Base-by-base conservation (phyloP, 441 rosid genomes). In the Capsella rubella region DNA sequence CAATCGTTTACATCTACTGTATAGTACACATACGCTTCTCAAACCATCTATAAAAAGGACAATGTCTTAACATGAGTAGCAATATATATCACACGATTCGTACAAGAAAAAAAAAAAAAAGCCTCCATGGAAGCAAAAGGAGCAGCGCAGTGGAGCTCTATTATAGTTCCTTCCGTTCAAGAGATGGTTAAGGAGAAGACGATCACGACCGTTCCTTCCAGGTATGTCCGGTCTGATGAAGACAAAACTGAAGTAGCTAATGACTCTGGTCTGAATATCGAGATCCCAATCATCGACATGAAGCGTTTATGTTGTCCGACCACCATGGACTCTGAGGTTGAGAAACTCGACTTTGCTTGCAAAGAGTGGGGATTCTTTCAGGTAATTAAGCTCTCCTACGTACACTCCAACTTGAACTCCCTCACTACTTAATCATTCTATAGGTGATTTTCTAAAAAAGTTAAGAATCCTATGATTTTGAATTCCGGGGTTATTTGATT, bases 291-390 rank as follows among this genome's bases (percentile, higher is more conserved):
- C 27, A 75, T 85, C 18, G 82, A 82, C 34, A 32, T 84, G 80
- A 40, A 81, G 13, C 57, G 35, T 14, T 25, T 84, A 60, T 64
- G 78, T 31, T 80, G 71, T 59, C 32, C 51, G 39, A 73, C 75
- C 40, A 16, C 60, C 10, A 34, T 67, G 78, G 75, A 78, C 27
- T 79, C 81, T 3, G 83, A 84, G 59, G 35, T 85, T 66, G 12
- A 60, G 67, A 87, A 78, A 56, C 83, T 85, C 31, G 80, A 85
- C 27, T 54, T 25, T 51, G 87, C 91, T 64, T 82, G 86, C 72
- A 76, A 60, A 76, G 64, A 83, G 9, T 85, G 92, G 86, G 84
- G 87, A 35, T 87, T 87, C 70, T 85, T 87, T 31, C 15, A 74
- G 62, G 67, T 71, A 57, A 49, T 21, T 21, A 21, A 42, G 16